These are phyloP conservation scores for Schizopora paradoxa DNA, from an alignment of 1,284 basidiomycete genomes.

Conservation along the genomic window DNA sequence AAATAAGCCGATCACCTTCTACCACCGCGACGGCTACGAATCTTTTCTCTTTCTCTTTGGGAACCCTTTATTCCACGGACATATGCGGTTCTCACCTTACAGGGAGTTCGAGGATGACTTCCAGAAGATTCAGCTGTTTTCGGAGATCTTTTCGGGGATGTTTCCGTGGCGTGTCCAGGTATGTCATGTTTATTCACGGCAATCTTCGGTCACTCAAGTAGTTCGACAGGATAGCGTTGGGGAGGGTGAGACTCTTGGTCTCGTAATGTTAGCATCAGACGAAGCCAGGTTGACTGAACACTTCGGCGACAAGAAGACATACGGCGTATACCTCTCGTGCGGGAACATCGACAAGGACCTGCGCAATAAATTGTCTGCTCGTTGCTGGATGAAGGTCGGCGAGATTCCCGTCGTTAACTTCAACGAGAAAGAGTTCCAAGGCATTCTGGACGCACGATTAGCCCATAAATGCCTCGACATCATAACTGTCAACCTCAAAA, in stretches of 20 bases:
- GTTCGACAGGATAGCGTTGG: no score
- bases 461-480: not conserved
- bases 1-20: no score
- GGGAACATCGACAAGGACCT: conserved; percentile 1
- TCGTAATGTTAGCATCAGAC: conserved; percentile 2
- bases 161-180: no score
- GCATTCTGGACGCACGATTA: not conserved
- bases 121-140: no score
- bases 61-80: no score
- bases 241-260: conserved; percentile 3
- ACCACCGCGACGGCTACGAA: no score
- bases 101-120: no score
- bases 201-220: no score
- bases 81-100: no score
- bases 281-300: not conserved
- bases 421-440: not conserved
- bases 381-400: not conserved
- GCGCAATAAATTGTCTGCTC: not conserved
- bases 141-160: no score
- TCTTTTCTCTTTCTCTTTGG: no score
- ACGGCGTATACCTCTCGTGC: not conserved
- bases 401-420: not conserved
- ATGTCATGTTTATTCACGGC: no score
- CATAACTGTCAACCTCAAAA: not conserved
- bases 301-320: not conserved